phyloP scores from a whole-genome alignment of 352 stramenopile genomes.

The Globisporangium alternatum region DNA sequence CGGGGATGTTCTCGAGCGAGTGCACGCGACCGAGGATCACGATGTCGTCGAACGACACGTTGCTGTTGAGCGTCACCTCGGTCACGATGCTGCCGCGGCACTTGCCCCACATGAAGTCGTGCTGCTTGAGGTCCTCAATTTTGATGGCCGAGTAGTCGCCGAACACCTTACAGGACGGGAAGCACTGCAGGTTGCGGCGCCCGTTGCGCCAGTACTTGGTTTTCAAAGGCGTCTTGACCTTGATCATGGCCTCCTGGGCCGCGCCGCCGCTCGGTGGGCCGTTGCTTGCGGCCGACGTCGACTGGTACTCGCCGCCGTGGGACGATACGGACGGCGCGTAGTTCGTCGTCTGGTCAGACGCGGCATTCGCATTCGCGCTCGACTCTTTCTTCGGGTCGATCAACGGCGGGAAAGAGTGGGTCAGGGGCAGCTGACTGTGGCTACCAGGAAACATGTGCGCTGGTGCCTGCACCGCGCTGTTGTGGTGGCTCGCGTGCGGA shows the following conservation, averaged over 20 bases:
- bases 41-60: slow-evolving; percentile 77
- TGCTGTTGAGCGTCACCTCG: slow-evolving; percentile 83
- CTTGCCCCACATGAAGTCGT: slow-evolving; percentile 91
- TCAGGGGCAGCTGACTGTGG: slow-evolving; percentile 24
- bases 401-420: slow-evolving; percentile 59
- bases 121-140: slow-evolving; percentile 86
- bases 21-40: slow-evolving; percentile 77
- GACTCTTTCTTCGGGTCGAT: slow-evolving; percentile 51
- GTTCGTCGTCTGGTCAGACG: slow-evolving; percentile 27
- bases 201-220: slow-evolving; percentile 90
- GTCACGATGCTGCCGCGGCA: slow-evolving; percentile 80
- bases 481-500: slow-evolving; percentile 23
- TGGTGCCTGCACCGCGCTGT: slow-evolving; percentile 23
- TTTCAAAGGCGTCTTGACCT: slow-evolving; percentile 83
- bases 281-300: background rate
- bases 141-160: slow-evolving; percentile 89
- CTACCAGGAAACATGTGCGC: slow-evolving; percentile 16
- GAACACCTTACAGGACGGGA: slow-evolving; percentile 88
- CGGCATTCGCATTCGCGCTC: background rate
- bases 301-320: slow-evolving; percentile 16
- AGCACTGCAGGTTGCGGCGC: slow-evolving; percentile 89
- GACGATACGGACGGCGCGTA: slow-evolving; percentile 18
- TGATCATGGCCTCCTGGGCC: slow-evolving; percentile 80
- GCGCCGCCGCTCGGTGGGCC: slow-evolving; percentile 22
- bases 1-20: slow-evolving; percentile 80